Base-by-base conservation (phyloP, 306 rosid species). In the Spatholobus suberectus region DNA sequence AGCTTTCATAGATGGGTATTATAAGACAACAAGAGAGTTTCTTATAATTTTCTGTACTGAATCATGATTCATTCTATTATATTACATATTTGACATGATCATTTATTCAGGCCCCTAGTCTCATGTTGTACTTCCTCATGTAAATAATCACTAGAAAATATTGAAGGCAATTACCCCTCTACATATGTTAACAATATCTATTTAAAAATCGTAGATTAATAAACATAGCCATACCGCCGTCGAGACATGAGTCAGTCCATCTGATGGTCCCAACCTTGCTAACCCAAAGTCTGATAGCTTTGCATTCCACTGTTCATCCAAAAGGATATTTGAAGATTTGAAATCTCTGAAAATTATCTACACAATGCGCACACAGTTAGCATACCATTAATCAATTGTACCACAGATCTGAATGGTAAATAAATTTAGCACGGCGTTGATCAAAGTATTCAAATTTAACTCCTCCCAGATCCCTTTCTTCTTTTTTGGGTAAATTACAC, bases 321-420 rank as follows among this genome's bases (percentile, higher is more conserved):
- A 85, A 79, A 96, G 98, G 85, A 96, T 94, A 78, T 96, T 96
- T 23, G 99, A 96, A 44, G 99, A 92, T 77, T 96, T 96, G 88
- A 96, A 96, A 86, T 96, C 99, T 89, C 99, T 90, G 86, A 96
- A 96, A 83, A 96, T 96, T 81, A 96, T 96, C 99, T 96, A 75
- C 77, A 67, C 58, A 69, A n/a, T 17, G 68, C 18, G 70, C 26
- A 65, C 32, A 58, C n/a, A 65, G 40, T 83, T 57, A 70, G 70
- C 74, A 82, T 10, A 23, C 6, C 70, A 79, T 69, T 51, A 20
- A 82, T 80, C 52, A 68, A 74, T 74, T 38, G 54, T 62, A 78
- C 34, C 38, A 52, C 32, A 40, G 32, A 74, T 57, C 8, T 61
- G 63, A 61, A 78, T 63, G 32, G 49, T 41, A 40, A 23, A 75